A percentile compares a stretch with the other conserved stretches of the same genome.
Evolutionary conservation across 2,329 filamentous ascomycete genomes (phyloP).

Genomic region (Eutypella sp.): DNA sequence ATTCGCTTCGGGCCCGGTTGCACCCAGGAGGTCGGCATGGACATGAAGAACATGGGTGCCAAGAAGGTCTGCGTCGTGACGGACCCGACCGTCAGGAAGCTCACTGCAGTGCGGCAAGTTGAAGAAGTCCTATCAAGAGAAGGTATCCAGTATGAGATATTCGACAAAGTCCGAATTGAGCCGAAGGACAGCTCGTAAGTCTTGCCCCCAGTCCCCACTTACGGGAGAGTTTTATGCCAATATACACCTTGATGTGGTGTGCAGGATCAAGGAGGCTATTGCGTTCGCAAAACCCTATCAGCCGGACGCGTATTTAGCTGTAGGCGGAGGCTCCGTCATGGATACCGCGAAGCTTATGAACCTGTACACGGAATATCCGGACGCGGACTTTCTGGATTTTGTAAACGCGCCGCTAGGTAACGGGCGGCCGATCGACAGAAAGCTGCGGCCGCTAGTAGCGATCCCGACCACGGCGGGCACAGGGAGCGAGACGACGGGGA

Average conservation of each 20-base stretch:
- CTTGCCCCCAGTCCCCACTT: background rate
- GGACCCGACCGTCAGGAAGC: slow-evolving; percentile 71
- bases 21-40: slow-evolving; percentile 97
- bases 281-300: slow-evolving; percentile 73
- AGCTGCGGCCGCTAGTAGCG: slow-evolving; percentile 71
- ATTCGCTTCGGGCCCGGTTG: slow-evolving; percentile 92
- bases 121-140: slow-evolving; percentile 73
- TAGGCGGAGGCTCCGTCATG: slow-evolving; percentile 90
- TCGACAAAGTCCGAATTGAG: slow-evolving; percentile 75
- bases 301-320: slow-evolving; percentile 87
- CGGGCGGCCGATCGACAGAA: slow-evolving; percentile 67
- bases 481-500: slow-evolving; percentile 92
- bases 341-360: slow-evolving; percentile 99
- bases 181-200: slow-evolving; percentile 88
- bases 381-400: slow-evolving; percentile 94
- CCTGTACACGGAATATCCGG: slow-evolving; percentile 82
- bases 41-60: slow-evolving; percentile 84
- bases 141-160: slow-evolving; percentile 77
- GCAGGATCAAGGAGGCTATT: slow-evolving; percentile 85
- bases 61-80: slow-evolving; percentile 90
- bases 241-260: too few relatives aligned
- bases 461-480: slow-evolving; percentile 84
- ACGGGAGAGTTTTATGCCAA: background rate
- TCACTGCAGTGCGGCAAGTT: slow-evolving; percentile 87
- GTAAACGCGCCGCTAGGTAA: slow-evolving; percentile 92